Evolutionary conservation across 495 filamentous ascomycete species (phyloP), one percentile per base, ranked within the genome.

Genomic region (Stereocaulon alpinum): DNA sequence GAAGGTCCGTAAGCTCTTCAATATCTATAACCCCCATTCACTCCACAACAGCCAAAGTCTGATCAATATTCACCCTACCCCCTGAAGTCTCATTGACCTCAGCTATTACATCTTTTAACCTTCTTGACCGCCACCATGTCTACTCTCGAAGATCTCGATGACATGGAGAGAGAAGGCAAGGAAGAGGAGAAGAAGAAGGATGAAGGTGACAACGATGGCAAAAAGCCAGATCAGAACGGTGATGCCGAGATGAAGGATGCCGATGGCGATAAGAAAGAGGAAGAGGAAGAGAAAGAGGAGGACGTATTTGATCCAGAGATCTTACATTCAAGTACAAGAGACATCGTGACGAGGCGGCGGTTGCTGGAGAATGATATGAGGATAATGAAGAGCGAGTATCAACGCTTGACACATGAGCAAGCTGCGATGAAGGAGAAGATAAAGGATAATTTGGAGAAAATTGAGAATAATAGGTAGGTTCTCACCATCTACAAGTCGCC

Each of bases 391-490:
- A 95, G 89, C 81, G 93, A 98, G 73, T 89, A 81, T 68, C 89
- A 95, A 72, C 85, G 93, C 66, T 79, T 98, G 77, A 86, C 86
- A 65, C 93, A 97, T 67, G 93, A 98, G 75, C 95, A 95, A 76
- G 81, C 84, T 55, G 82, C 86, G 60, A 98, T 97, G 93, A 80
- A 83, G 59, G 94, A 98, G 70, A 96, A 95, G 79, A 96, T 97
- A 70, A 97, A 96, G 80, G 93, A 98, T 69, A 98, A 98, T 67
- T 73, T 87, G 66, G 93, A 98, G 63, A 98, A 97, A 82, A 97
- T 98, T 61, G 91, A 95, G 60, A 98, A 98, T 72, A 98, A 98
- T 73, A 84, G 90, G 93, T 96, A 78, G 63, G 79, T 24, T 61
- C 3, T 37, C 43, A 10, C 41, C 27, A 41, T 29, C 34, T 40